These are phyloP conservation scores for Aspergillus ustus DNA, from an alignment of 2,329 filamentous ascomycete genomes.

Conservation along the genomic window DNA sequence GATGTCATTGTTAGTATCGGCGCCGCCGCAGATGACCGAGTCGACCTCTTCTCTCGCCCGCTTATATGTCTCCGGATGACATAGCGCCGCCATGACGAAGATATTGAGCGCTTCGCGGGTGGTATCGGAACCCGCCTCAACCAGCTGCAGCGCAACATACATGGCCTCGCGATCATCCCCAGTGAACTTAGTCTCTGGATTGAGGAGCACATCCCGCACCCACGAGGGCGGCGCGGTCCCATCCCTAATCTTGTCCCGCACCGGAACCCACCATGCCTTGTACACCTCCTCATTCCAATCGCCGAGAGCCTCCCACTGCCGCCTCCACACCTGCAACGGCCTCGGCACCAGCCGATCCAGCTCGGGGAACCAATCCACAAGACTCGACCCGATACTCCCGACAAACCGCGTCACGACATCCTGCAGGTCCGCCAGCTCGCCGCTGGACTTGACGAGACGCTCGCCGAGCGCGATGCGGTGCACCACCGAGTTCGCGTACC, in stretches of 20 bases:
- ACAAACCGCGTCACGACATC: conserved; percentile 40
- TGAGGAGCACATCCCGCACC: conserved; percentile 40
- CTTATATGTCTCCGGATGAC: conserved; percentile 25
- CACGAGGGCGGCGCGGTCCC: conserved; percentile 41
- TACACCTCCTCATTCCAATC: background rate
- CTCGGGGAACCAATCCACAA: conserved; percentile 47
- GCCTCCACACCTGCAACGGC: conserved; percentile 27
- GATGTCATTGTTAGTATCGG: no score
- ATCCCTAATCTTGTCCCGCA: conserved; percentile 26
- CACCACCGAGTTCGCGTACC: conserved; percentile 47
- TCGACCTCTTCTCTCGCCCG: background rate
- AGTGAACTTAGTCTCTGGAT: conserved; percentile 33
- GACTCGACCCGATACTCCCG: conserved; percentile 38
- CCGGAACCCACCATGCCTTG: background rate
- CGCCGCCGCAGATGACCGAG: background rate
- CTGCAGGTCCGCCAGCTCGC: conserved; percentile 30
- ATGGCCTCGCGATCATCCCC: conserved; percentile 45
- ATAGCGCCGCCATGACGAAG: conserved; percentile 35
- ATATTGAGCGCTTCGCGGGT: conserved; percentile 44
- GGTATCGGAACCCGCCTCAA: conserved; percentile 53
- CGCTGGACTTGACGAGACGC: conserved; percentile 32
- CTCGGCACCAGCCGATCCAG: conserved; percentile 34
- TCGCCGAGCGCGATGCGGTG: conserved; percentile 43
- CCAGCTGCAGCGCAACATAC: conserved; percentile 45
- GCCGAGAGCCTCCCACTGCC: background rate